Evolutionary conservation across 352 stramenopile genomes (phyloP).

Genomic region (Phytophthora fragariae): DNA sequence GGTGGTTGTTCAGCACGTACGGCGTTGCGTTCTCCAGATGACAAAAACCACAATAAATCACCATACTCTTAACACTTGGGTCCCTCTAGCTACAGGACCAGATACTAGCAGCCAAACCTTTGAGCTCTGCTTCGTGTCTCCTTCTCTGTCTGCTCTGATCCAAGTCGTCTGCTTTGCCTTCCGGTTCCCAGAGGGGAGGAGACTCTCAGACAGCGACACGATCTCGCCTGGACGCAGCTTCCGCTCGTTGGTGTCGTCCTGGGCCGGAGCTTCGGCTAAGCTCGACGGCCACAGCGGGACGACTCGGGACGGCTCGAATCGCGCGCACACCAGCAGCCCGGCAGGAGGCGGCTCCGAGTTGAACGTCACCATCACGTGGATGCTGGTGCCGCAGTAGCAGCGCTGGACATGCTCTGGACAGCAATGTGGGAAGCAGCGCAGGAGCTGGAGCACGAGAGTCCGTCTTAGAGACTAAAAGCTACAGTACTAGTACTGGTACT

Average conservation of each 20-base stretch:
- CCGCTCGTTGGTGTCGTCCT: conserved; percentile 2
- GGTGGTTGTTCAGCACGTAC: conserved; percentile 61
- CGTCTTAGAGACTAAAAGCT: neutral
- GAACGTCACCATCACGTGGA: conserved; percentile 48
- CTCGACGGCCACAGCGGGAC: conserved; percentile 23
- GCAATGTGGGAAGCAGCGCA: conserved; percentile 60
- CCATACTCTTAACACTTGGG: neutral
- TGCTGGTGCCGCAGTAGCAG: conserved; percentile 53
- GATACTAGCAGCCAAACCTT: conserved; percentile 27
- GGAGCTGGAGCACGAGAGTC: conserved; percentile 20
- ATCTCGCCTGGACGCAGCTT: conserved; percentile 29
- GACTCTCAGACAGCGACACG: conserved; percentile 23
- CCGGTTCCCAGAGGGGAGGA: conserved; percentile 10
- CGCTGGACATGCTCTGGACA: conserved; percentile 48
- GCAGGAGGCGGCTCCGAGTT: conserved; percentile 6
- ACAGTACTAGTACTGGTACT: neutral
- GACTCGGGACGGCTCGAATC: conserved; percentile 46
- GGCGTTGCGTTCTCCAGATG: conserved; percentile 44
- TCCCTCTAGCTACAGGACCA: neutral
- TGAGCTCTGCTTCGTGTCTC: conserved; percentile 42
- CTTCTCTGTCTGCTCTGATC: conserved; percentile 52
- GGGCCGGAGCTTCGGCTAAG: neutral
- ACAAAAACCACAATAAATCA: neutral
- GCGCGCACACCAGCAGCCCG: conserved; percentile 49
- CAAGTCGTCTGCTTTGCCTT: conserved; percentile 33